Base-by-base conservation (phyloP, 352 stramenopile genomes). In the Blastocystis hominis region DNA sequence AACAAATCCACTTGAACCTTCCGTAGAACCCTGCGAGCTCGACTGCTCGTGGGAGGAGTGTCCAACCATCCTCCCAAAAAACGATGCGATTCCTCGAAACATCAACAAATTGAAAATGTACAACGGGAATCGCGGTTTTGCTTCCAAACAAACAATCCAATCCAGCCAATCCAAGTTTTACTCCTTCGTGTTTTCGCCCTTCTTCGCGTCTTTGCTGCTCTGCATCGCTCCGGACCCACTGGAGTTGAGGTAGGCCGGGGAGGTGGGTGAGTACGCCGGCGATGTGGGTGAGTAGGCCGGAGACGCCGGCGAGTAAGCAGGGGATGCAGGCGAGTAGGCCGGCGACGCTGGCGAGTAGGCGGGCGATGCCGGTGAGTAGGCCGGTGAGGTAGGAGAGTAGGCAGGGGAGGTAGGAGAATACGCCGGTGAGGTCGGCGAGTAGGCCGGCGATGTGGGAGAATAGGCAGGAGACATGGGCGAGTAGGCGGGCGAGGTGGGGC, bases 211-310 rank as follows among this genome's bases (percentile, higher is more conserved):
- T 89, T 92, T 92, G 2, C 90, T n/a, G 75, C 90, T 47, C 90
- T 89, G 24, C 24, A 30, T 30, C 24, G 24, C 24, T 30, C 24
- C 24, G 24, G 24, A 30, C 24, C 24, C 24, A 30, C 24, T 30
- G 24, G 24, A 30, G 24, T 30, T 30, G 44, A 40, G 90, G 72
- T 95, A 94, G 6, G 93, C 93, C 17, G 94, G 93, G 30, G 90
- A 94, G 10, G 93, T 96, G 42, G 94, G 93, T 1, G 68, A 92
- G 88, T 97, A 98, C 0, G 93, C 93, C 24, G 95, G 94, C 38
- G 90, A 94, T 34, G 94, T 96, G 62, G 94, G 94, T n/a, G 90
- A 92, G 89, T 95, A 95, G 47, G 91, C 91, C 3, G 93, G 92
- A 24, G 91, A 94, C 0, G 92, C 94, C 36, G 93, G 93, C 7